phyloP scores from a whole-genome alignment of 768 basidiomycete genomes.

The Brasilioporus rufonigricans region DNA sequence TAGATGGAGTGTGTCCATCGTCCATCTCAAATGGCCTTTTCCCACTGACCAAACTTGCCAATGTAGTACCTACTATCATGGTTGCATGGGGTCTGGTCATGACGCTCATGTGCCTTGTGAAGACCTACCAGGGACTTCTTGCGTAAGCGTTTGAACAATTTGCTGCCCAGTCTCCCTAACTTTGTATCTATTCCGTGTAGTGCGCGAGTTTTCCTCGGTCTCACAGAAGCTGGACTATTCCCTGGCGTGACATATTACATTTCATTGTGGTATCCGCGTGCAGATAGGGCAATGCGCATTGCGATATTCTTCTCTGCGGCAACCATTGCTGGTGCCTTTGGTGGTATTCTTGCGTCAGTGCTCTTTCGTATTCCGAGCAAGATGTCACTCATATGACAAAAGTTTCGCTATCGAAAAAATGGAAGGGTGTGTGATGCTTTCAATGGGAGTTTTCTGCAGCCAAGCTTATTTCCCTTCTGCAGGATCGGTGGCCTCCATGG shows the following conservation, averaged over 20 bases:
- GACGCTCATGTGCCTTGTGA: constrained; percentile 39
- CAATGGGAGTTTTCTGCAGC: background rate
- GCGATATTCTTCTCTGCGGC: constrained; percentile 66
- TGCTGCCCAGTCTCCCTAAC: background rate
- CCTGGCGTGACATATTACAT: constrained; percentile 44
- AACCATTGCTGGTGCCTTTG: constrained; percentile 51
- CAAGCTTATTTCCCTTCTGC: background rate
- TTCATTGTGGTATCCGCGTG: constrained; percentile 59
- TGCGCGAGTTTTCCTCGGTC: constrained; percentile 43
- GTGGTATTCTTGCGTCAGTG: constrained; percentile 47
- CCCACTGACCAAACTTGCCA: constrained; percentile 9
- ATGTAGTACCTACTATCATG: constrained; percentile 40
- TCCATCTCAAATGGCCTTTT: background rate
- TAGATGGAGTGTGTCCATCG: constrained; percentile 31
- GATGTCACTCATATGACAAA: background rate
- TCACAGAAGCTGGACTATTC: constrained; percentile 47
- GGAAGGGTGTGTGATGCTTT: constrained; percentile 34
- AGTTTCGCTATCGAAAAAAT: constrained; percentile 36
- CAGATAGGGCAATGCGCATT: constrained; percentile 55
- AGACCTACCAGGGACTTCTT: constrained; percentile 30
- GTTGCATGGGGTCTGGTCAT: constrained; percentile 39
- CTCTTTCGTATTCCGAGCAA: background rate
- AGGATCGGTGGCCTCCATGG: constrained; percentile 32
- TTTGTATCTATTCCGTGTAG: constrained; percentile 15
- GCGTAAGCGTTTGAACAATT: constrained; percentile 23